These are phyloP conservation scores for Furcasterigmium sp. DNA, from an alignment of 2,329 filamentous ascomycete genomes.

Conservation along the genomic window DNA sequence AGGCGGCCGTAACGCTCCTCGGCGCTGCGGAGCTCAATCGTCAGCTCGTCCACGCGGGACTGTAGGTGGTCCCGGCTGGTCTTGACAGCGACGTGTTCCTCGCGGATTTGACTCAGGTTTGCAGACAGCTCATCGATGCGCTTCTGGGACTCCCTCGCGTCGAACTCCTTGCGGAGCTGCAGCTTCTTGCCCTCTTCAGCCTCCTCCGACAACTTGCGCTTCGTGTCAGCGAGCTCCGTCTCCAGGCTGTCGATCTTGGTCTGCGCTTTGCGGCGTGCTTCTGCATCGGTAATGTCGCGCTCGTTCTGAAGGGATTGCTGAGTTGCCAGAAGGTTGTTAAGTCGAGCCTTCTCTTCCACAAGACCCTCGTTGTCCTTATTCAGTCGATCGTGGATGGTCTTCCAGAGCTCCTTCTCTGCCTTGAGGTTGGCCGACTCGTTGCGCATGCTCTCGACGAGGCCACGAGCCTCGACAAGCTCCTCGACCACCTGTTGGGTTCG, in stretches of 20 bases:
- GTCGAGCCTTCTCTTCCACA: conserved; percentile 74
- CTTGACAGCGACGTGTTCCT: conserved; percentile 81
- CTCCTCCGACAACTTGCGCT: conserved; percentile 79
- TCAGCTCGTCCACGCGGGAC: conserved; percentile 80
- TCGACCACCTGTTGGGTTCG: conserved; percentile 88
- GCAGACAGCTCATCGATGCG: conserved; percentile 87
- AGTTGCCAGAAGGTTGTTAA: conserved; percentile 77
- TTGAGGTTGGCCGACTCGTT: conserved; percentile 91
- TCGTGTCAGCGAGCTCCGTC: conserved; percentile 68
- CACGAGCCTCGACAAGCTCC: conserved; percentile 82
- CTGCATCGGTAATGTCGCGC: conserved; percentile 77
- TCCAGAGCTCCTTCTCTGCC: conserved; percentile 91
- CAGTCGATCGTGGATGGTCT: conserved; percentile 83
- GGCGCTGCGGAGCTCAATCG: conserved; percentile 79
- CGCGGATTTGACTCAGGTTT: conserved; percentile 72
- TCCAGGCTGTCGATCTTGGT: conserved; percentile 73
- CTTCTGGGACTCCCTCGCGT: conserved; percentile 81
- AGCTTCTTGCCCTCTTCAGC: conserved; percentile 80
- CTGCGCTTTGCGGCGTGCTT: conserved; percentile 76
- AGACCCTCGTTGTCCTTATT: conserved; percentile 83
- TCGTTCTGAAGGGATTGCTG: conserved; percentile 90
- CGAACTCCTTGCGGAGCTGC: conserved; percentile 80
- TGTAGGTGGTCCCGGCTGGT: conserved; percentile 88
- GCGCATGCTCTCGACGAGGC: conserved; percentile 77
- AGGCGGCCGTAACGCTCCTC: conserved; percentile 82